phyloP scores from a whole-genome alignment of 202 grass and related monocot species.

The Panicum hallii region DNA sequence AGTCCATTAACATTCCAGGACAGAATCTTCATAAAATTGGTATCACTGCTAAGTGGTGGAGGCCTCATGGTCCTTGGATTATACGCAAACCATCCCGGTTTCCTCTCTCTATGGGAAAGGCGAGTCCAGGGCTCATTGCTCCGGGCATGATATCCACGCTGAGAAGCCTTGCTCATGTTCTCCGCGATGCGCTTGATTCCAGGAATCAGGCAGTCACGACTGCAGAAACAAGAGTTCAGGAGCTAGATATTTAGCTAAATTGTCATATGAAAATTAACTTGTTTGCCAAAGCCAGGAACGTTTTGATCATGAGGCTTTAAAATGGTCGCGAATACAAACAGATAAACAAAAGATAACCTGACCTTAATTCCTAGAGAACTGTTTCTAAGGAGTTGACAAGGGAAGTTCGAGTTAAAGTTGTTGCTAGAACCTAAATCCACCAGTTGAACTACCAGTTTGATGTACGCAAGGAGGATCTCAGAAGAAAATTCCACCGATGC shows the following conservation, averaged over 20 bases:
- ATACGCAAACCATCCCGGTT: conserved; percentile 60
- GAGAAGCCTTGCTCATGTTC: conserved; percentile 37
- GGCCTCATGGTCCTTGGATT: conserved; percentile 80
- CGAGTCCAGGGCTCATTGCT: conserved; percentile 57
- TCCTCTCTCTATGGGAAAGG: conserved; percentile 57
- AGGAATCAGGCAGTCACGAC: conserved; percentile 21
- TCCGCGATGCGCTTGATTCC: conserved; percentile 21
- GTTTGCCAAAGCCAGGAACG: not conserved
- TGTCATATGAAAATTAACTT: not conserved
- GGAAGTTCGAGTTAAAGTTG: not conserved
- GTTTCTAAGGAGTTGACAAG: not conserved
- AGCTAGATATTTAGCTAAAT: not conserved
- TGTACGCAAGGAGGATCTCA: not conserved
- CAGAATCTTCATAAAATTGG: conserved; percentile 60
- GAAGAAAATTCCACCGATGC: not conserved
- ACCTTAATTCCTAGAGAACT: not conserved
- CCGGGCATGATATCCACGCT: not conserved
- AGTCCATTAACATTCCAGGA: conserved; percentile 81
- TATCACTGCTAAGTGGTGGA: conserved; percentile 51
- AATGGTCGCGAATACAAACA: not conserved
- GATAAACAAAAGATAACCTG: not conserved
- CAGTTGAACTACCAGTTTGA: not conserved
- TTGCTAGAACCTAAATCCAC: not conserved
- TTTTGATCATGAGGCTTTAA: not conserved
- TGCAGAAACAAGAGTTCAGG: conserved; percentile 27